Evolutionary conservation across 495 filamentous ascomycete genomes (phyloP).

Genomic region (Talaromyces adpressus): DNA sequence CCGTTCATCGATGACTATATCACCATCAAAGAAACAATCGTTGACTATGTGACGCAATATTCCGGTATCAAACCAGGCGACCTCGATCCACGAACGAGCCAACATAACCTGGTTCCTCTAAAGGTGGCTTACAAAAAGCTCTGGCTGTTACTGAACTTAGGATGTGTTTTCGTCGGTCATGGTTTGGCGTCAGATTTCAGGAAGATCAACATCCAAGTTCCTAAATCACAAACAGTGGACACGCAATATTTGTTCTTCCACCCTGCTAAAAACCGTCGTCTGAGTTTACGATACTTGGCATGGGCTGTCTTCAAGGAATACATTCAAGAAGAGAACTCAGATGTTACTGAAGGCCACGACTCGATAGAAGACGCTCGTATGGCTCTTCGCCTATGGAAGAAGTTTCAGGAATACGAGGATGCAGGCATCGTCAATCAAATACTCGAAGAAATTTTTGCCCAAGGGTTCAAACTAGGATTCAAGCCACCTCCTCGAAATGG

Average conservation of each 20-base stretch:
- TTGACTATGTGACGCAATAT: slow-evolving; percentile 90
- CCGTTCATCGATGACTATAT: slow-evolving; percentile 99
- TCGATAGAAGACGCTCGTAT: slow-evolving; percentile 89
- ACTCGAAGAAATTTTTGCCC: slow-evolving; percentile 73
- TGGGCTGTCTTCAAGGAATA: slow-evolving; percentile 82
- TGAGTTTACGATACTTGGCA: slow-evolving; percentile 82
- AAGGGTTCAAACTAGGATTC: slow-evolving; percentile 64
- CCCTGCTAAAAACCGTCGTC: slow-evolving; percentile 57
- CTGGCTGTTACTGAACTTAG: slow-evolving; percentile 92
- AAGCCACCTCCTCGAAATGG: slow-evolving; percentile 55
- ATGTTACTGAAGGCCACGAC: slow-evolving; percentile 58
- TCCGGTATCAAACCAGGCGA: slow-evolving; percentile 85
- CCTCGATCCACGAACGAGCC: slow-evolving; percentile 63
- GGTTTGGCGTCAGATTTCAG: slow-evolving; percentile 91
- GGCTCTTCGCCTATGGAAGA: slow-evolving; percentile 81
- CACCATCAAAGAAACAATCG: slow-evolving; percentile 77
- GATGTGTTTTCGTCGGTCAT: slow-evolving; percentile 90
- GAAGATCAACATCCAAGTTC: slow-evolving; percentile 94
- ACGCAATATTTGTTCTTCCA: slow-evolving; percentile 82
- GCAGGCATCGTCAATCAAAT: slow-evolving; percentile 69
- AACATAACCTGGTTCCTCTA: slow-evolving; percentile 74
- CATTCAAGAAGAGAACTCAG: slow-evolving; percentile 70
- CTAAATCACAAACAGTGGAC: slow-evolving; percentile 84
- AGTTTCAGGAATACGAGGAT: slow-evolving; percentile 82
- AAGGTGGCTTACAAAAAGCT: slow-evolving; percentile 97